Conservation (phyloP, 805 yeast genomes). For the Lachancea dasiensis region DNA sequence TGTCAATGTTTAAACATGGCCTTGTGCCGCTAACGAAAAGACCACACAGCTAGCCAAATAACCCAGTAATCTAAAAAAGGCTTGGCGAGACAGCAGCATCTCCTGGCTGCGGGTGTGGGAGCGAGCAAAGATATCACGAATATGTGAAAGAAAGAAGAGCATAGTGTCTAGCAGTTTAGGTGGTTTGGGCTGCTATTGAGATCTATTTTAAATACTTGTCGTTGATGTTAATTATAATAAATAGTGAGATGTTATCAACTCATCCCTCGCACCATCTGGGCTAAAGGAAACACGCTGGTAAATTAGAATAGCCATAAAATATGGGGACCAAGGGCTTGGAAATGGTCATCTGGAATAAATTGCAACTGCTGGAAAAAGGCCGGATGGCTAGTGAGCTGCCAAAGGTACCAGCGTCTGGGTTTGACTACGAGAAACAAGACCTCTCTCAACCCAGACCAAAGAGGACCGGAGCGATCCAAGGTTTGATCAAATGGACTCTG, state of each 20-base stretch:
- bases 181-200: too few relatives aligned
- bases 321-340: conserved; percentile 14
- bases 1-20: conserved; percentile 8
- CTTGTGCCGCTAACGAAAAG: conserved; percentile 29
- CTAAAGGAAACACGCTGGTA: neutral
- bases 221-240: too few relatives aligned
- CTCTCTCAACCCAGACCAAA: neutral
- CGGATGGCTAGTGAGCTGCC: neutral
- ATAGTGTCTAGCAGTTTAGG: conserved; percentile 8
- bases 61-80: conserved; percentile 32
- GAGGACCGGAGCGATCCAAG: too few relatives aligned
- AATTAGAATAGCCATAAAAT: neutral
- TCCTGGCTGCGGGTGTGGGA: conserved; percentile 29
- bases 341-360: conserved; percentile 9
- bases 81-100: conserved; percentile 28
- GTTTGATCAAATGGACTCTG: too few relatives aligned
- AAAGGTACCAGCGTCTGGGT: neutral
- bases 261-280: too few relatives aligned
- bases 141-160: conserved; percentile 28
- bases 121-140: conserved; percentile 30
- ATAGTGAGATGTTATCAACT: too few relatives aligned
- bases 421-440: conserved; percentile 6
- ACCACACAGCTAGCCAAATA: conserved; percentile 31
- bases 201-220: too few relatives aligned
- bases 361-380: neutral